Conservation (phyloP, 805 yeast genomes). For the Candida peoriensis region DNA sequence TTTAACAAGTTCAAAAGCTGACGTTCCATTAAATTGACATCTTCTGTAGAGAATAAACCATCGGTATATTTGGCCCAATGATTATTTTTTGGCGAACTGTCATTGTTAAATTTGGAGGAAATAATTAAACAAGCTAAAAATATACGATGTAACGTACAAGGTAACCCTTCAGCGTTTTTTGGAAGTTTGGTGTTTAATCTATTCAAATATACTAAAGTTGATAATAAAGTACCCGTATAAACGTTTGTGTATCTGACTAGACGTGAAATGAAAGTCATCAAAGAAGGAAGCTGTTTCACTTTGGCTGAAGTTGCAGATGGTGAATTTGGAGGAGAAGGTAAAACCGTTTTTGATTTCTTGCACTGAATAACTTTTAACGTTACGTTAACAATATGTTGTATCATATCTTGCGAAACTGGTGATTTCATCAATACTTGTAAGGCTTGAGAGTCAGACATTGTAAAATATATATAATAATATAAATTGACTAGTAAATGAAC, state of each 20-base stretch:
- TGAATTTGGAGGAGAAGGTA: constrained; percentile 31
- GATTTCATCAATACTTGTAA: constrained; percentile 52
- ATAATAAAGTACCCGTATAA: constrained; percentile 73
- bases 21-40: constrained; percentile 76
- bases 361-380: constrained; percentile 68
- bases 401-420: constrained; percentile 72
- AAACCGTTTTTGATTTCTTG: constrained; percentile 29
- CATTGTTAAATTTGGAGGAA: constrained; percentile 72
- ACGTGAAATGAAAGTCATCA: constrained; percentile 68
- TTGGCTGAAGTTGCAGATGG: constrained; percentile 18
- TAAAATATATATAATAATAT: too few species aligned
- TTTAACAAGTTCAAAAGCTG: constrained; percentile 62
- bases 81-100: constrained; percentile 68
- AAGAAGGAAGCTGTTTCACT: constrained; percentile 43
- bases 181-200: constrained; percentile 59
- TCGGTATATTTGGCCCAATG: constrained; percentile 82
- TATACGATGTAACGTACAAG: constrained; percentile 77
- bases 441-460: constrained; percentile 50
- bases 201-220: constrained; percentile 65
- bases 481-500: neutral
- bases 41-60: constrained; percentile 61
- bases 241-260: constrained; percentile 72
- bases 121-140: constrained; percentile 69
- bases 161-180: constrained; percentile 66
- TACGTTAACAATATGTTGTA: constrained; percentile 59